Percentiles rank a stretch among this genome's conserved stretches.
These are phyloP conservation scores for Thelonectria discophora DNA, from an alignment of 2,329 filamentous ascomycete species.

Conservation along the genomic window DNA sequence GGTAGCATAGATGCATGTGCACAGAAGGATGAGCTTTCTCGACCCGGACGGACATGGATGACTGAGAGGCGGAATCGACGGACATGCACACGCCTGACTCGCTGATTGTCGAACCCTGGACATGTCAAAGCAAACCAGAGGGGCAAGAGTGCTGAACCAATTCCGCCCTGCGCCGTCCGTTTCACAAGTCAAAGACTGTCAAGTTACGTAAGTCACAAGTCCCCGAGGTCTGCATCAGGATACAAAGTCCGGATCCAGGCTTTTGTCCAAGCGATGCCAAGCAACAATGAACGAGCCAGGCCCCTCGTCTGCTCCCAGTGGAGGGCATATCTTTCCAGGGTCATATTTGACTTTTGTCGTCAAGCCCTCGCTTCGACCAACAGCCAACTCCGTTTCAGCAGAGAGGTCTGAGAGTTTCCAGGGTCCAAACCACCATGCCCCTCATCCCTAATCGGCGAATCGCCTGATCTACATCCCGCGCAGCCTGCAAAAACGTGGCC, in stretches of 20 bases:
- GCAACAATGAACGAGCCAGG: not conserved
- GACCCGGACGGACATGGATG: not conserved
- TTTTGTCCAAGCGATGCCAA: not conserved
- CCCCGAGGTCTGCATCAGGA: not conserved
- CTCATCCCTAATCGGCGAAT: not conserved
- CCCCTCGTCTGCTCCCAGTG: not conserved
- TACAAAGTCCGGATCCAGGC: not conserved
- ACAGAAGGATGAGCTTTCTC: not conserved
- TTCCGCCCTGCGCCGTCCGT: not conserved
- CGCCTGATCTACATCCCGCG: not conserved
- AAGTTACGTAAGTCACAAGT: not conserved
- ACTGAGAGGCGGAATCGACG: not conserved
- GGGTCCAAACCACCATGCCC: too few relatives aligned
- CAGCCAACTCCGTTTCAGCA: not conserved
- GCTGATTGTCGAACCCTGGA: not conserved
- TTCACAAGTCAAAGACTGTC: not conserved
- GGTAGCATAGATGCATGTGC: not conserved
- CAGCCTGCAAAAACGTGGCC: not conserved
- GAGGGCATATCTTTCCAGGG: not conserved
- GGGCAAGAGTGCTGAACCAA: not conserved
- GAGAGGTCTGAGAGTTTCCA: not conserved
- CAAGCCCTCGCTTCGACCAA: not conserved
- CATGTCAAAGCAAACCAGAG: not conserved
- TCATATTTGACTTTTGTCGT: not conserved
- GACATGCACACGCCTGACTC: not conserved